A percentile compares a stretch with the other conserved stretches of the same genome.
Evolutionary conservation across 495 filamentous ascomycete genomes (phyloP).

Genomic region (Penicillium flavigenum): DNA sequence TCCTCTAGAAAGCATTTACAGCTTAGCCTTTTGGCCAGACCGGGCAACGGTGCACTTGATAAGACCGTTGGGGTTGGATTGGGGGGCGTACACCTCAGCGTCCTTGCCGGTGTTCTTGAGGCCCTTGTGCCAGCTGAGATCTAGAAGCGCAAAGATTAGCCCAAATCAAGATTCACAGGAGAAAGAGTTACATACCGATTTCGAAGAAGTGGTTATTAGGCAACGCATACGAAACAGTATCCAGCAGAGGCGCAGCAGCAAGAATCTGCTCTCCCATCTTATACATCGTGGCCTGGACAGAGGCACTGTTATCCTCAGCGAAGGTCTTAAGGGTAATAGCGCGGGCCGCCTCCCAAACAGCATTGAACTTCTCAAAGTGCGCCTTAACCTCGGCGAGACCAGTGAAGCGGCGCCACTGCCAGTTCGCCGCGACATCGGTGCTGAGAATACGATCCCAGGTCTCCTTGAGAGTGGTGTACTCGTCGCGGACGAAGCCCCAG

Average conservation of each 20-base stretch:
- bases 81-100: constrained; percentile 92
- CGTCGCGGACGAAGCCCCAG: constrained; percentile 88
- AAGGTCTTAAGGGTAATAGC: constrained; percentile 87
- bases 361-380: constrained; percentile 66
- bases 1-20: constrained; percentile 27
- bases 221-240: constrained; percentile 75
- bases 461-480: constrained; percentile 87
- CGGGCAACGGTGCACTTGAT: constrained; percentile 93
- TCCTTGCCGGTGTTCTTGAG: constrained; percentile 95
- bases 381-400: constrained; percentile 66
- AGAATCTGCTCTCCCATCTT: constrained; percentile 94
- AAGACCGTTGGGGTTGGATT: constrained; percentile 88
- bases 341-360: constrained; percentile 71
- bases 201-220: constrained; percentile 99
- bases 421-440: constrained; percentile 82
- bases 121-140: constrained; percentile 96
- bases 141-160: constrained; percentile 45
- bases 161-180: neutral
- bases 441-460: constrained; percentile 93
- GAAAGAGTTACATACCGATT: constrained; percentile 60
- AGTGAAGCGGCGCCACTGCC: constrained; percentile 77
- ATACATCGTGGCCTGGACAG: constrained; percentile 97
- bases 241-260: constrained; percentile 65
- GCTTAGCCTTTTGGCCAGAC: constrained; percentile 42
- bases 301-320: constrained; percentile 85